Conservation (phyloP, 345 rosid species). For the Isatis tinctoria region DNA sequence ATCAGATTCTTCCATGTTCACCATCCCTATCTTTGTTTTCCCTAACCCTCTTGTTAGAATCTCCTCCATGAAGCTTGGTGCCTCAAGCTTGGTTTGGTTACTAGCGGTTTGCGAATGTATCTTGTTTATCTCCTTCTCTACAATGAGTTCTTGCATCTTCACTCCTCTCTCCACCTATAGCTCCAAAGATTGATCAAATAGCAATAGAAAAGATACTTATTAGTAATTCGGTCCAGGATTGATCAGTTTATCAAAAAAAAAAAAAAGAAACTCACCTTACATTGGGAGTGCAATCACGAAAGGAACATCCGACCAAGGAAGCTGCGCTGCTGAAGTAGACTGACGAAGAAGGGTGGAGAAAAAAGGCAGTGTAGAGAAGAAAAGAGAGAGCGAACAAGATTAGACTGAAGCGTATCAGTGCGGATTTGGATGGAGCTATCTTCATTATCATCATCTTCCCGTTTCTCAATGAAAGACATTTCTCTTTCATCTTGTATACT, state of each 20-base stretch:
- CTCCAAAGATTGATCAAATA: slow-evolving; percentile 2
- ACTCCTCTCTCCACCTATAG: slow-evolving; percentile 50
- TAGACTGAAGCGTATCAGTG: slow-evolving; percentile 60
- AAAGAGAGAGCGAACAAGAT: slow-evolving; percentile 61
- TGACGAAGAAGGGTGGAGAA: slow-evolving; percentile 68
- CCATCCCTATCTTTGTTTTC: slow-evolving; percentile 62
- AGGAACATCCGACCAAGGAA: slow-evolving; percentile 66
- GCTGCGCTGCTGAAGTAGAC: slow-evolving; percentile 54
- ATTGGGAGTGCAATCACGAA: slow-evolving; percentile 81
- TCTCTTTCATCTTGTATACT: slow-evolving; percentile 39
- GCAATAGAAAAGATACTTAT: background rate
- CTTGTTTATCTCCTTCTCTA: slow-evolving; percentile 14
- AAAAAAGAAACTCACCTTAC: slow-evolving; percentile 63
- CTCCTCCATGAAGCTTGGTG: slow-evolving; percentile 56
- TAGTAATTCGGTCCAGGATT: background rate
- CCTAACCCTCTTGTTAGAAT: slow-evolving; percentile 41
- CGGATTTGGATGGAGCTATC: slow-evolving; percentile 56
- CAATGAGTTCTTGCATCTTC: slow-evolving; percentile 56
- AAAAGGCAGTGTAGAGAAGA: slow-evolving; percentile 47
- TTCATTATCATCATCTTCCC: slow-evolving; percentile 35
- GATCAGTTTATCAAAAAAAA: background rate
- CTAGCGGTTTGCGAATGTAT: background rate
- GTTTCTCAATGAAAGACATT: slow-evolving; percentile 19
- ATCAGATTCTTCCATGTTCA: slow-evolving; percentile 74
- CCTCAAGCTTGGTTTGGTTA: slow-evolving; percentile 50